These are phyloP conservation scores for Pugionium cornutum DNA, from an alignment of 345 rosid species.

Conservation along the genomic window DNA sequence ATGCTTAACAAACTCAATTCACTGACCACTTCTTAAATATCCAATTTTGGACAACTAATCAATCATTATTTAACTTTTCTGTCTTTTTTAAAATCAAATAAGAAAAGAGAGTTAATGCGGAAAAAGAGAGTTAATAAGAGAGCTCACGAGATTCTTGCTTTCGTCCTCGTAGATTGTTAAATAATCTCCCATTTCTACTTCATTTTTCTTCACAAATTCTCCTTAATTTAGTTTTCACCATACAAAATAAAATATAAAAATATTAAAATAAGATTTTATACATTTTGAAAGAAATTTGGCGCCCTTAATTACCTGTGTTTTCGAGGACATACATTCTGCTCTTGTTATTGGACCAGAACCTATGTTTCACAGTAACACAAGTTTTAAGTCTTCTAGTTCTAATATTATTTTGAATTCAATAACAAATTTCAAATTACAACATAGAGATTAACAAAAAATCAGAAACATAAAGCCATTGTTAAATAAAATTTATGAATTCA, in stretches of 20 bases:
- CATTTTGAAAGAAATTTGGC: not conserved
- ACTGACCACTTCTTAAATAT: conserved; percentile 29
- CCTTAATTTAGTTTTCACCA: conserved; percentile 42
- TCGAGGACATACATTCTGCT: conserved; percentile 93
- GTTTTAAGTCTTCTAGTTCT: conserved; percentile 3
- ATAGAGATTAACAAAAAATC: not conserved
- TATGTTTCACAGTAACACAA: conserved; percentile 33
- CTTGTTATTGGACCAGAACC: conserved; percentile 81
- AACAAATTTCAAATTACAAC: not conserved
- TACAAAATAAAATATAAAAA: not conserved
- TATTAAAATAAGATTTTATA: not conserved
- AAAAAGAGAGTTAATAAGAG: conserved; percentile 18
- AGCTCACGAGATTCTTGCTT: conserved; percentile 75
- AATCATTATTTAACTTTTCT: conserved; percentile 25
- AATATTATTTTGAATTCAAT: not conserved
- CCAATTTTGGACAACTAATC: conserved; percentile 28
- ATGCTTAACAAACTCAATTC: conserved; percentile 45
- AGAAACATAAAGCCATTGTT: not conserved
- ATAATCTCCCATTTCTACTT: conserved; percentile 56
- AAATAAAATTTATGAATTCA: not conserved
- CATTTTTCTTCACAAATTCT: conserved; percentile 58
- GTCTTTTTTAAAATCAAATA: conserved; percentile 16
- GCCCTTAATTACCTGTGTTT: conserved; percentile 57
- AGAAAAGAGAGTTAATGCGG: conserved; percentile 1
- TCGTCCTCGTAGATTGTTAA: conserved; percentile 74